Evolutionary conservation across 208 protist genomes (phyloP), one percentile per base, ranked within the genome.

Genomic region (Crithidia bombi): DNA sequence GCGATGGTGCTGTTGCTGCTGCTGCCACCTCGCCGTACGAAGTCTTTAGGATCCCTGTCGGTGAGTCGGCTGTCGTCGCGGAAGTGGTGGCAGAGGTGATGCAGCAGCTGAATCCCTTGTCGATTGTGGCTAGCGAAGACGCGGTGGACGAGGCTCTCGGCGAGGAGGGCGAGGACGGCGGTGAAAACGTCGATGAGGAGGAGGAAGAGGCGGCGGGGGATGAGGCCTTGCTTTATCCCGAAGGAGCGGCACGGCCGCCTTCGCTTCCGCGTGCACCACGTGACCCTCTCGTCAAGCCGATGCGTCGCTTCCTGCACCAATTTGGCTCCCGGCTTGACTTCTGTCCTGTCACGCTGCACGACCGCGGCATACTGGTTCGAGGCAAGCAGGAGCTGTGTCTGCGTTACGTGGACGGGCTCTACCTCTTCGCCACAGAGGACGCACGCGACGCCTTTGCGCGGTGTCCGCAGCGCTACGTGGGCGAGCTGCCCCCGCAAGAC

Each of bases 301-400:
- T 62, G 25, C 79, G 75, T 5, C 73, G 79, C 47, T 93, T 93
- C 44, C 65, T 93, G 41, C 82, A 95, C 54, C 89, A 95, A 73
- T 94, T 97, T 64, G 92, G 92, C 55, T 75, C 73, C 9, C 59
- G 75, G 5, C 72, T 94, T 14, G 46, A 94, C 51, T 95, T 91
- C 78, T 97, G 92, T 65, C 92, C 92, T 9, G 92, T 97, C 33
- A 90, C 90, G 23, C 65, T 94, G 30, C 67, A 84, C 46, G 78
- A 91, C 51, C 78, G 85, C 61, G 70, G 83, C 5, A 72, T 95
- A 17, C 77, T 97, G 0, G 76, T 94, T 26, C 85, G 80, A 17
- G 92, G 92, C 25, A 62, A 71, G 26, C 73, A 81, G 36, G 90
- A 94, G 5, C 55, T 87, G 33, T 88, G 85, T 64, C 51, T 84